Evolutionary conservation across 257 asterid genomes (phyloP), one percentile per base, ranked within the genome.

Genomic region (Anisodus tanguticus): DNA sequence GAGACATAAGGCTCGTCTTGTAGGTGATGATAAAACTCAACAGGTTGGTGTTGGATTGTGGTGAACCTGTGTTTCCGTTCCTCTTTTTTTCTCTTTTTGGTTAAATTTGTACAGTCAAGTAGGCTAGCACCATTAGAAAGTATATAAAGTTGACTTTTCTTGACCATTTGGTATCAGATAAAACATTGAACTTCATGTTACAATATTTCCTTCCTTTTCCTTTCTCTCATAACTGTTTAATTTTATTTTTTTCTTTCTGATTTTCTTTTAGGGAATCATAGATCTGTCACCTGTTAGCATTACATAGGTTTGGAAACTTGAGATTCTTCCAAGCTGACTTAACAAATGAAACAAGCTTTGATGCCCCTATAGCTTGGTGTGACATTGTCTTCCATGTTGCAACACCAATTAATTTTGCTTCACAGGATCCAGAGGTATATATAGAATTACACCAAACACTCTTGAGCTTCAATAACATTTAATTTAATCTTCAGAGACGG

Each of bases 341-440:
- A 62, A 85, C 80, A 1, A 83, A 85, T 71, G 83, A 81, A 85
- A 26, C 68, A 19, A 85, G 88, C 60, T 85, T 85, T 43, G 85
- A 71, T 62, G 85, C 83, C 31, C 85, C 88, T 82, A 62, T 82
- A 72, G 74, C 79, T 8, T 83, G 84, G 35, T 64, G 86, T 55
- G 84, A 84, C 81, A 60, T 82, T 7, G 87, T 87, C 82, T 84
- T 84, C 72, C 87, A 55, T 57, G 84, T 87, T 16, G 87, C 87
- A 12, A 85, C 89, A 53, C 87, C 89, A 71, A 68, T n/a, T 41
- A 87, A 84, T 19, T 87, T 84, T 76, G 64, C 84, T 22, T 76
- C 89, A 11, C 79, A 87, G 70, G 86, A 87, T 82, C 82, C 87
- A 84, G 85, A 84, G 80, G 87, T 60, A 60, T n/a, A 59, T 84